A percentile compares a stretch with the other conserved stretches of the same genome.
Evolutionary conservation across 2,329 filamentous ascomycete genomes (phyloP).

Genomic region (Fusarium abutilonis): DNA sequence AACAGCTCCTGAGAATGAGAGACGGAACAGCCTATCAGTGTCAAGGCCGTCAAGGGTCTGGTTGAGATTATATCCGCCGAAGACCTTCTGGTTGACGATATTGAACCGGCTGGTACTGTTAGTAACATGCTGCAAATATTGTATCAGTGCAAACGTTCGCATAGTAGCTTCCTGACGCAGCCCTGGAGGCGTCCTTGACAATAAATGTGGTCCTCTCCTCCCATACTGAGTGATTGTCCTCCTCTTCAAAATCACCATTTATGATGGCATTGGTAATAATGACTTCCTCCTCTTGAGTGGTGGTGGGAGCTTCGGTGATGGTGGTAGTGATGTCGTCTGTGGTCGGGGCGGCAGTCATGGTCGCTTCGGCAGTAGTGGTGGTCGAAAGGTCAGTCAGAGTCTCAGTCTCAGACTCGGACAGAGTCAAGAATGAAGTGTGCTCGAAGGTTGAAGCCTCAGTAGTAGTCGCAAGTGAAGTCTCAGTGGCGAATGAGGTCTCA

Average conservation of each 20-base stretch:
- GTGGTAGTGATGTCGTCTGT: background rate
- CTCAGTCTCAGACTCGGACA: background rate
- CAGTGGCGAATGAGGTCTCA: background rate
- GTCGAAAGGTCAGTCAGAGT: background rate
- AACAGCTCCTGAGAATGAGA: slow-evolving; percentile 4
- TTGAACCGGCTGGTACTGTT: slow-evolving; percentile 1
- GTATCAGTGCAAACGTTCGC: background rate
- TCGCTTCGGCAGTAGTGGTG: background rate
- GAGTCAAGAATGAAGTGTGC: background rate
- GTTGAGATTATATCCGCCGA: slow-evolving; percentile 15
- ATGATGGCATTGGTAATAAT: background rate
- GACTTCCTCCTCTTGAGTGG: background rate
- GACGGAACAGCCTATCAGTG: background rate
- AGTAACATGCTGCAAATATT: background rate
- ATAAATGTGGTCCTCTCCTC: slow-evolving; percentile 1
- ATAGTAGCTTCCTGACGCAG: slow-evolving; percentile 8
- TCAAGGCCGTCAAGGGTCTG: slow-evolving; percentile 20
- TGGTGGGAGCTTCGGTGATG: background rate
- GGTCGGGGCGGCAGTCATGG: background rate
- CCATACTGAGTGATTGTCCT: slow-evolving; percentile 3
- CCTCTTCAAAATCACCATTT: slow-evolving; percentile 13
- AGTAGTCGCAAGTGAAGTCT: background rate
- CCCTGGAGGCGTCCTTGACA: background rate
- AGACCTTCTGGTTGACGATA: background rate
- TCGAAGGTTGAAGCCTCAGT: background rate